Conservation (phyloP, 2,329 filamentous ascomycete genomes). For the Zelopaecilomyces penicillatus region DNA sequence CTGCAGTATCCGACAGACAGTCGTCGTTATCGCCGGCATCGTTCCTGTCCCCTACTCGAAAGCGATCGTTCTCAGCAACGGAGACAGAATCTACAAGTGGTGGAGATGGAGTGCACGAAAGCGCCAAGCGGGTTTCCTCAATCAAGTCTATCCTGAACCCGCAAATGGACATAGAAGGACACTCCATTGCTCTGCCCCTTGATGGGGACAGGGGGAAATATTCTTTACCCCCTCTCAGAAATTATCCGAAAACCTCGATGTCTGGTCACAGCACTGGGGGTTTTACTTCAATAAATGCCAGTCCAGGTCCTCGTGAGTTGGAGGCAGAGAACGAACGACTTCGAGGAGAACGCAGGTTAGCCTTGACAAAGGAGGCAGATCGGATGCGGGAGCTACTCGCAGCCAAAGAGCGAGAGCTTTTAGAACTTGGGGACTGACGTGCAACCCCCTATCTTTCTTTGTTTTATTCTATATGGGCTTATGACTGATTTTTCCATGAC, state of each 20-base stretch:
- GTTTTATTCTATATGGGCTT: background rate
- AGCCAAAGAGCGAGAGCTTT: conserved; percentile 65
- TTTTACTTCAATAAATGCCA: conserved; percentile 27
- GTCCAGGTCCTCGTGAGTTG: conserved; percentile 16
- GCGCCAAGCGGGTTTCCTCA: conserved; percentile 57
- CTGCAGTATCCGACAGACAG: conserved; percentile 40
- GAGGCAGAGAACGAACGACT: conserved; percentile 38
- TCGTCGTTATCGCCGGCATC: conserved; percentile 53
- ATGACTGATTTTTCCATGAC: conserved; percentile 11
- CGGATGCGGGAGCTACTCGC: conserved; percentile 64
- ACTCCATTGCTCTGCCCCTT: conserved; percentile 18
- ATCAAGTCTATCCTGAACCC: conserved; percentile 71
- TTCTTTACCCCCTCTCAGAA: conserved; percentile 33
- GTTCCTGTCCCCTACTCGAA: conserved; percentile 51
- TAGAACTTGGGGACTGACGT: conserved; percentile 22
- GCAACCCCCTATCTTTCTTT: conserved; percentile 1
- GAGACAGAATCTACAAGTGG: conserved; percentile 40
- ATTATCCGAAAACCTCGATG: conserved; percentile 32
- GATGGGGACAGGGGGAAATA: conserved; percentile 31
- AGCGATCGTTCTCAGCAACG: conserved; percentile 58
- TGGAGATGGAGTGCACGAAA: conserved; percentile 34
- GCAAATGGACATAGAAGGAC: conserved; percentile 18
- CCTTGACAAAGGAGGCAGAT: conserved; percentile 65
- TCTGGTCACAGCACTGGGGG: conserved; percentile 30
- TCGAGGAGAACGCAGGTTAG: conserved; percentile 54